Evolutionary conservation across 768 basidiomycete genomes (phyloP).

Genomic region (Tricholoma saponaceum): DNA sequence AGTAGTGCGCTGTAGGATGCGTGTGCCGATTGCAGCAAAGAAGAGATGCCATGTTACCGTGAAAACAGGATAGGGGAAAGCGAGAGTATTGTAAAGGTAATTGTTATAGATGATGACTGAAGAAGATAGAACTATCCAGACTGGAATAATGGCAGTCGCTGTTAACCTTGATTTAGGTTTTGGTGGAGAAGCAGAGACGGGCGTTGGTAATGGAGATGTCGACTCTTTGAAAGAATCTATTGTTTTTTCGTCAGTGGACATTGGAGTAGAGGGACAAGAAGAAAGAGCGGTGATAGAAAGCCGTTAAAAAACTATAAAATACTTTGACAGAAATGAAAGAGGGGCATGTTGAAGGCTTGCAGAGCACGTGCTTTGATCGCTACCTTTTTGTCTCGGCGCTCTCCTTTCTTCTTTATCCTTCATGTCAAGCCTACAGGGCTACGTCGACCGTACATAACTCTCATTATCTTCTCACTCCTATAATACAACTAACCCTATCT

Average conservation of each 20-base stretch:
- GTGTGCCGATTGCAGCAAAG: conserved; percentile 81
- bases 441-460: conserved; percentile 81
- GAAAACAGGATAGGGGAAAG: conserved; percentile 90
- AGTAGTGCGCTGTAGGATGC: conserved; percentile 80
- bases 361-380: conserved; percentile 16
- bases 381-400: background rate
- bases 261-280: background rate
- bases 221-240: conserved; percentile 13
- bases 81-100: conserved; percentile 74
- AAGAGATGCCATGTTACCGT: conserved; percentile 85
- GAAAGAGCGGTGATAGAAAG: background rate
- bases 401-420: conserved; percentile 2
- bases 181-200: conserved; percentile 42
- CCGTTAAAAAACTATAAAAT: too few relatives aligned
- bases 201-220: conserved; percentile 47
- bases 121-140: conserved; percentile 91
- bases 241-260: conserved; percentile 6
- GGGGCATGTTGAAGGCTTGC: too few relatives aligned
- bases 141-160: conserved; percentile 71
- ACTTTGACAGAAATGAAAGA: too few relatives aligned
- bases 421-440: conserved; percentile 91
- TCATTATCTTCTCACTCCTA: background rate
- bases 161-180: conserved; percentile 47
- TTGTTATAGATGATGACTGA: conserved; percentile 97
- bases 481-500: background rate